These are phyloP conservation scores for Phytophthora foliorum DNA, from an alignment of 352 stramenopile species.

Conservation along the genomic window DNA sequence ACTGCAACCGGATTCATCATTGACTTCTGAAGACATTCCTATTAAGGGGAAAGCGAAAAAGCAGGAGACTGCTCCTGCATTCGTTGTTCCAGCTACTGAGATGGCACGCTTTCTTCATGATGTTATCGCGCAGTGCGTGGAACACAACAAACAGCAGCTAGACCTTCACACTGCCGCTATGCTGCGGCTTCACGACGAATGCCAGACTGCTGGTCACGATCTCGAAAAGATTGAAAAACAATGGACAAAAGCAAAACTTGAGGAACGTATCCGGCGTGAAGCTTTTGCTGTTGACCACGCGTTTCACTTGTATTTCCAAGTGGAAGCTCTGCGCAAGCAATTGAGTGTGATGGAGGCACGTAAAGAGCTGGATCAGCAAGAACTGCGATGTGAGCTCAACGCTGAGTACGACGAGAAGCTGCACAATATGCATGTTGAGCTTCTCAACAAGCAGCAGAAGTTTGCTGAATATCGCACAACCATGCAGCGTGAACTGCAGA, in stretches of 20 bases:
- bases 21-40: background rate
- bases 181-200: slow-evolving; percentile 25
- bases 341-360: slow-evolving; percentile 35
- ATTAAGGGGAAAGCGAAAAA: background rate
- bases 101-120: slow-evolving; percentile 33
- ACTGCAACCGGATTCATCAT: background rate
- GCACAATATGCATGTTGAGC: slow-evolving; percentile 53
- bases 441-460: slow-evolving; percentile 66
- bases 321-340: slow-evolving; percentile 45
- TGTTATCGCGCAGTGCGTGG: slow-evolving; percentile 11
- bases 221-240: slow-evolving; percentile 19
- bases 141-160: slow-evolving; percentile 34
- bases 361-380: slow-evolving; percentile 50
- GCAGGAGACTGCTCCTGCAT: slow-evolving; percentile 4
- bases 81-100: slow-evolving; percentile 30
- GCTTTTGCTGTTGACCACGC: slow-evolving; percentile 51
- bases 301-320: slow-evolving; percentile 56
- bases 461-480: slow-evolving; percentile 70
- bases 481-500: slow-evolving; percentile 72
- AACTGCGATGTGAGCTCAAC: slow-evolving; percentile 54
- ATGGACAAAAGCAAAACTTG: slow-evolving; percentile 13
- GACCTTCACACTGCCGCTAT: slow-evolving; percentile 21
- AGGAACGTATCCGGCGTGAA: slow-evolving; percentile 54
- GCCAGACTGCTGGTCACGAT: slow-evolving; percentile 5
- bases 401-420: slow-evolving; percentile 72